A percentile compares a stretch with the other conserved stretches of the same genome.
These are phyloP conservation scores for Blumeria hordei DNA, from an alignment of 2,329 filamentous ascomycete genomes.

Conservation along the genomic window DNA sequence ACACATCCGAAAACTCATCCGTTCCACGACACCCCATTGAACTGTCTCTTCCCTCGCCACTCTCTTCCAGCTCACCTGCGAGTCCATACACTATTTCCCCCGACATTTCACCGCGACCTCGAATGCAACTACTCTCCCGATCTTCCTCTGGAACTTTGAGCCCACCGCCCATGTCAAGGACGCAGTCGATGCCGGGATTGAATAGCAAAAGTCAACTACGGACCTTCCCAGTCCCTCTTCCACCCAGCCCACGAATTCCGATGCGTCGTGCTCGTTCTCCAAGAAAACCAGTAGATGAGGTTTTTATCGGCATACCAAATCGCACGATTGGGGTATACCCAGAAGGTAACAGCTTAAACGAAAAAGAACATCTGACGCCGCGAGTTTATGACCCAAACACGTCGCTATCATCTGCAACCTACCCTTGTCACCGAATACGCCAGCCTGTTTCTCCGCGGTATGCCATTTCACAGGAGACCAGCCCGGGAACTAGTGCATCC, in stretches of 20 bases:
- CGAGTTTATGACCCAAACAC: too few species aligned
- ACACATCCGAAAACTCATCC: conserved; percentile 21
- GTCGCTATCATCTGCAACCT: conserved; percentile 7
- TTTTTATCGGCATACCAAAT: conserved; percentile 29
- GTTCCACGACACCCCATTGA: conserved; percentile 34
- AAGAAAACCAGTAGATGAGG: conserved; percentile 33
- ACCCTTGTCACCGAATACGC: conserved; percentile 22
- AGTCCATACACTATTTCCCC: conserved; percentile 31
- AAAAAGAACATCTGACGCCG: too few species aligned
- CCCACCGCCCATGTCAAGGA: conserved; percentile 30
- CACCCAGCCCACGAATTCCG: conserved; percentile 29
- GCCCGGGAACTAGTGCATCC: conserved; percentile 16
- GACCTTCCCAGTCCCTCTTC: conserved; percentile 25
- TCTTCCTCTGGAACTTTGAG: conserved; percentile 30
- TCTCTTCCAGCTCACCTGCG: conserved; percentile 9
- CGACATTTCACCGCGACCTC: conserved; percentile 19
- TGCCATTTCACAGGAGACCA: conserved; percentile 18
- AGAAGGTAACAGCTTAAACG: neutral
- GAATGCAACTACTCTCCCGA: conserved; percentile 30
- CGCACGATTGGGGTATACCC: neutral
- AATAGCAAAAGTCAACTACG: conserved; percentile 33
- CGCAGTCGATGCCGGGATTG: conserved; percentile 38
- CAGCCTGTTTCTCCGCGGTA: conserved; percentile 33
- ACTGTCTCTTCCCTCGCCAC: conserved; percentile 24
- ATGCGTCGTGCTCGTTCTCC: conserved; percentile 27